A percentile compares a stretch with the other conserved stretches of the same genome.
Evolutionary conservation across 495 filamentous ascomycete genomes (phyloP).

Genomic region (Hypoxylon cercidicola): DNA sequence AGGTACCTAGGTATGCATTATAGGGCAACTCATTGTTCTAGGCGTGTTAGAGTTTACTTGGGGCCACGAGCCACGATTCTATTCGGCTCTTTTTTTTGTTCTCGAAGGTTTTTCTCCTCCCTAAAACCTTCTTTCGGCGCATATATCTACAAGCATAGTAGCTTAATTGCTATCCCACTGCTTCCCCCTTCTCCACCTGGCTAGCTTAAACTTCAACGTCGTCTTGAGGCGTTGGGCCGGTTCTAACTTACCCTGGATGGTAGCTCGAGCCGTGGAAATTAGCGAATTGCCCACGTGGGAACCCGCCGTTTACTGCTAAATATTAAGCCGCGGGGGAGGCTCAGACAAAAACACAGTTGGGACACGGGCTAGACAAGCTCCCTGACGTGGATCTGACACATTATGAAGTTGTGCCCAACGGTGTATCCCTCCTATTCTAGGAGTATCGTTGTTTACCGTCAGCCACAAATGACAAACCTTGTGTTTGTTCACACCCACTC

Average conservation of each 20-base stretch:
- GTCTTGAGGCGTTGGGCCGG: slow-evolving; percentile 4
- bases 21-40: background rate
- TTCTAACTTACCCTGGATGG: slow-evolving; percentile 29
- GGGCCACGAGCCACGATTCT: background rate
- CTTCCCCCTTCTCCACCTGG: slow-evolving; percentile 15
- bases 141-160: background rate
- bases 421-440: slow-evolving; percentile 15
- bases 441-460: background rate
- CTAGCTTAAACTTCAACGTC: slow-evolving; percentile 15
- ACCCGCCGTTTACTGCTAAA: slow-evolving; percentile 21
- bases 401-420: slow-evolving; percentile 19
- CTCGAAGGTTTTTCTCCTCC: slow-evolving; percentile 1
- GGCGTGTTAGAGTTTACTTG: too few species aligned
- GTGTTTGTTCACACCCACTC: background rate
- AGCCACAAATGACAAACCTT: slow-evolving; percentile 10
- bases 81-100: background rate
- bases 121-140: background rate
- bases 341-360: slow-evolving; percentile 15
- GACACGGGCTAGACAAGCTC: slow-evolving; percentile 23
- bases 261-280: slow-evolving; percentile 31
- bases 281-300: slow-evolving; percentile 27
- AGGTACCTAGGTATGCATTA: too few species aligned
- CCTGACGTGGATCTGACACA: slow-evolving; percentile 34
- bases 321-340: slow-evolving; percentile 32
- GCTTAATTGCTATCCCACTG: background rate